These are phyloP conservation scores for Chlorella sorokiniana DNA, from an alignment of 139 green algal species.

Conservation along the genomic window DNA sequence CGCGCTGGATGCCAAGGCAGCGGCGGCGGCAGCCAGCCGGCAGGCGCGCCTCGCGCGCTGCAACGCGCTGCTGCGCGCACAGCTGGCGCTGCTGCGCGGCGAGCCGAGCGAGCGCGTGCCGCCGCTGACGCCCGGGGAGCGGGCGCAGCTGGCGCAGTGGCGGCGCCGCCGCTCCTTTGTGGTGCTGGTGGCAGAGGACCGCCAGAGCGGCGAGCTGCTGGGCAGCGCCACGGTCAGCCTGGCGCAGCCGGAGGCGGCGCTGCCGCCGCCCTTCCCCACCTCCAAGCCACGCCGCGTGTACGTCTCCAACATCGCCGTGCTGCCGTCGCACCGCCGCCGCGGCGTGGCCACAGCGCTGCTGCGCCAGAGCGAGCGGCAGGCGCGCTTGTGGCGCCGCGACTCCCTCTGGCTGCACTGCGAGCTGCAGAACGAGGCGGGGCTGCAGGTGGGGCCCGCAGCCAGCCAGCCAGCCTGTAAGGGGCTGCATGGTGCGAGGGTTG, in stretches of 20 bases:
- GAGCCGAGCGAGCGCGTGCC: background rate
- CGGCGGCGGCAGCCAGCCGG: background rate
- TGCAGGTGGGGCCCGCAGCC: constrained; percentile 17
- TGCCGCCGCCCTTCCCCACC: constrained; percentile 75
- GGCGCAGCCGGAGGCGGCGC: constrained; percentile 55
- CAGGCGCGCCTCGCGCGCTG: background rate
- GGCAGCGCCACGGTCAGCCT: constrained; percentile 46
- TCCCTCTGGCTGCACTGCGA: constrained; percentile 68
- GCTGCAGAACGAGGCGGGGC: constrained; percentile 46
- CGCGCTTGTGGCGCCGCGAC: constrained; percentile 51
- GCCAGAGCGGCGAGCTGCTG: constrained; percentile 8
- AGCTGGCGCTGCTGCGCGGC: background rate
- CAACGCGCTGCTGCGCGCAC: background rate
- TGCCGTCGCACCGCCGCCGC: constrained; percentile 36
- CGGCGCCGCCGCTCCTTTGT: constrained; percentile 23
- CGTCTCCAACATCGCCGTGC: constrained; percentile 74
- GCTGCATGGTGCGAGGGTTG: too few species aligned
- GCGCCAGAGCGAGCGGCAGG: constrained; percentile 53
- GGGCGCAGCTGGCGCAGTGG: constrained; percentile 6
- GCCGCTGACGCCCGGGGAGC: background rate
- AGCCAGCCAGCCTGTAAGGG: too few species aligned
- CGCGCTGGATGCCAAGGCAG: background rate
- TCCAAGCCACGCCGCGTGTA: constrained; percentile 61
- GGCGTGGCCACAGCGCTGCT: constrained; percentile 62
- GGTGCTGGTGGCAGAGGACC: constrained; percentile 36